Conservation (phyloP, 2,329 filamentous ascomycete genomes). For the Macrophomina phaseolina region DNA sequence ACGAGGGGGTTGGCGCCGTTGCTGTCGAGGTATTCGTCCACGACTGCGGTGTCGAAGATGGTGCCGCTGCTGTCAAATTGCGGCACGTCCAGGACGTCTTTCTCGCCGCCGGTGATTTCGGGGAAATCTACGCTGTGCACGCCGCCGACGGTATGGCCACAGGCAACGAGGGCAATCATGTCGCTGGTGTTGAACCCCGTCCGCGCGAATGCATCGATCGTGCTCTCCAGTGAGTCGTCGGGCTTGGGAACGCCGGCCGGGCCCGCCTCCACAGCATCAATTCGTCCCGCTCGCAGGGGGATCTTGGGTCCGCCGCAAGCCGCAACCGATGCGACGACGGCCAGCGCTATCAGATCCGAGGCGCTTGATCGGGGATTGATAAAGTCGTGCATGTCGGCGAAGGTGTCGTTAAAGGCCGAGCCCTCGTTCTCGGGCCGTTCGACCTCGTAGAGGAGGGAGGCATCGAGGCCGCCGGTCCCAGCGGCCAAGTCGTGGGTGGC, state of each 20-base stretch:
- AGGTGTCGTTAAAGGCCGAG: conserved; percentile 10
- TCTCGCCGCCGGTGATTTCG: neutral
- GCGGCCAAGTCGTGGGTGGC: conserved; percentile 7
- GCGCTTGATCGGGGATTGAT: neutral
- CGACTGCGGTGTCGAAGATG: conserved; percentile 13
- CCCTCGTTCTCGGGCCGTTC: conserved; percentile 6
- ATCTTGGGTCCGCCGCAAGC: neutral
- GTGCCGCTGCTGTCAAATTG: conserved; percentile 1
- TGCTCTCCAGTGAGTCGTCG: neutral
- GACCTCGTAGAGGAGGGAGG: conserved; percentile 16
- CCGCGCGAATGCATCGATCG: neutral
- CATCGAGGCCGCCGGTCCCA: conserved; percentile 18
- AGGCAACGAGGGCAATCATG: conserved; percentile 21
- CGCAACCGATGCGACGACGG: neutral
- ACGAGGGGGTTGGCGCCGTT: conserved; percentile 12
- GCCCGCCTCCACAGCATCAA: neutral
- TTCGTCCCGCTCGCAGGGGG: conserved; percentile 7
- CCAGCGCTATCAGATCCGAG: conserved; percentile 11
- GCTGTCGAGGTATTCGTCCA: conserved; percentile 7
- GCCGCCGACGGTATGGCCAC: conserved; percentile 21
- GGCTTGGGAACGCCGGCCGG: neutral
- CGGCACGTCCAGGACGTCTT: neutral
- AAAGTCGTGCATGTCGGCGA: neutral
- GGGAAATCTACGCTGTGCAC: conserved; percentile 20
- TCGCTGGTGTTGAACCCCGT: conserved; percentile 7